Evolutionary conservation across 2,329 filamentous ascomycete species (phyloP).

Genomic region (Xylaria sp.): DNA sequence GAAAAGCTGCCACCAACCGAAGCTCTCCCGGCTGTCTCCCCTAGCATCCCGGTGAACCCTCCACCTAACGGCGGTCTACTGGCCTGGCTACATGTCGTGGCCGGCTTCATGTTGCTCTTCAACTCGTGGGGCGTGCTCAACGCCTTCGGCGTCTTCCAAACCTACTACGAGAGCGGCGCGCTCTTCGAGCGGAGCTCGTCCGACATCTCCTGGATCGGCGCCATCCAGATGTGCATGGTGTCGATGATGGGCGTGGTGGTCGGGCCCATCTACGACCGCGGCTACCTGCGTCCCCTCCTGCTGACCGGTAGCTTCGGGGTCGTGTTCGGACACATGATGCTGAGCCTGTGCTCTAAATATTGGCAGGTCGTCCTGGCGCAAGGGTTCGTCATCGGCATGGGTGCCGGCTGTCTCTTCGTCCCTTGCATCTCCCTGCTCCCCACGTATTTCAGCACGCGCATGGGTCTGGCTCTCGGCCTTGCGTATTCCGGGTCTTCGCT

Average conservation of each 20-base stretch:
- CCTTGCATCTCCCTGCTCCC: slow-evolving; percentile 41
- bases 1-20: too few relatives aligned
- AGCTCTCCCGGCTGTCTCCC: too few relatives aligned
- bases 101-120: slow-evolving; percentile 53
- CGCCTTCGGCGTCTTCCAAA: slow-evolving; percentile 58
- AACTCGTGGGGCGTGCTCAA: slow-evolving; percentile 49
- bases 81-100: slow-evolving; percentile 53
- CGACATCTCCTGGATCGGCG: slow-evolving; percentile 50
- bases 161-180: slow-evolving; percentile 49
- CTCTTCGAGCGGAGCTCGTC: slow-evolving; percentile 41
- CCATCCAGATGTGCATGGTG: slow-evolving; percentile 50
- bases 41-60: too few relatives aligned
- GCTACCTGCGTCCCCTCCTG: slow-evolving; percentile 38
- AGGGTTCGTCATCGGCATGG: slow-evolving; percentile 49
- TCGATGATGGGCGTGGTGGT: slow-evolving; percentile 45
- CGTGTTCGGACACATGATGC: slow-evolving; percentile 51
- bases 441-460: slow-evolving; percentile 36
- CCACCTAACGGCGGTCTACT: slow-evolving; percentile 51
- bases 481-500: slow-evolving; percentile 37
- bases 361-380: slow-evolving; percentile 51
- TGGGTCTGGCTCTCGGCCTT: slow-evolving; percentile 39
- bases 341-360: slow-evolving; percentile 41
- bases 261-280: slow-evolving; percentile 52
- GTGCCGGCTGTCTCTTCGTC: slow-evolving; percentile 45
- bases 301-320: slow-evolving; percentile 43